Conservation (phyloP, 768 basidiomycete genomes). For the Nidula microcarpa region DNA sequence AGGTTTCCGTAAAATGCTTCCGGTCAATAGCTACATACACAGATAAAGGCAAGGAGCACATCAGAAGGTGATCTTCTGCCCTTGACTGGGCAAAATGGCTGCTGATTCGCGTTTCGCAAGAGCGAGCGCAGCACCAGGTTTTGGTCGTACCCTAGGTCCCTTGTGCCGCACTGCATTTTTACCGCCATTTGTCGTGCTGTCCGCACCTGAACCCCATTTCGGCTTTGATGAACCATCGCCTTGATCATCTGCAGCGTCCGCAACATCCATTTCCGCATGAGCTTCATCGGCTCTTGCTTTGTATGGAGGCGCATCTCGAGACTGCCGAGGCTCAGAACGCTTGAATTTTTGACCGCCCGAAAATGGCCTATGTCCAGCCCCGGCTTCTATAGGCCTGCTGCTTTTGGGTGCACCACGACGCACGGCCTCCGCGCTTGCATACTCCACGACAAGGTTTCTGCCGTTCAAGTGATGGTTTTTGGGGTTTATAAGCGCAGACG, state of each 20-base stretch:
- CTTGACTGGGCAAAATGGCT: slow-evolving; percentile 66
- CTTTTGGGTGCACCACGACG: slow-evolving; percentile 61
- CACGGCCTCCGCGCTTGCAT: slow-evolving; percentile 85
- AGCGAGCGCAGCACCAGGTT: slow-evolving; percentile 79
- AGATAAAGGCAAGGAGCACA: too few species aligned
- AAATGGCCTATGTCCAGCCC: slow-evolving; percentile 1
- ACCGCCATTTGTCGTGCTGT: not conserved
- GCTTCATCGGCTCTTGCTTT: not conserved
- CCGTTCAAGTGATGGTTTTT: slow-evolving; percentile 84
- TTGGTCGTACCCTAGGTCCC: slow-evolving; percentile 48
- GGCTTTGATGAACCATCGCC: not conserved
- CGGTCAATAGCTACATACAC: too few species aligned
- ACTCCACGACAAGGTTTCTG: slow-evolving; percentile 83
- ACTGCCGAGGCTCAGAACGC: not conserved
- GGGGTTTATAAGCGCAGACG: slow-evolving; percentile 74
- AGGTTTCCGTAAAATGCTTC: too few species aligned
- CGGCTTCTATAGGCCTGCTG: not conserved
- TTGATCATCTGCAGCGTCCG: slow-evolving; percentile 4
- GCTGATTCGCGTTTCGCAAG: slow-evolving; percentile 72
- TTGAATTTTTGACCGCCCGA: not conserved
- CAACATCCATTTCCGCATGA: not conserved
- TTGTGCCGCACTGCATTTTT: slow-evolving; percentile 15
- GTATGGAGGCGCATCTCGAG: not conserved
- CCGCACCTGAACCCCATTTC: slow-evolving; percentile 1
- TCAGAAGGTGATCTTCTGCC: slow-evolving; percentile 73